Base-by-base conservation (phyloP, 768 basidiomycete genomes). In the Podaxis mareebaensis region DNA sequence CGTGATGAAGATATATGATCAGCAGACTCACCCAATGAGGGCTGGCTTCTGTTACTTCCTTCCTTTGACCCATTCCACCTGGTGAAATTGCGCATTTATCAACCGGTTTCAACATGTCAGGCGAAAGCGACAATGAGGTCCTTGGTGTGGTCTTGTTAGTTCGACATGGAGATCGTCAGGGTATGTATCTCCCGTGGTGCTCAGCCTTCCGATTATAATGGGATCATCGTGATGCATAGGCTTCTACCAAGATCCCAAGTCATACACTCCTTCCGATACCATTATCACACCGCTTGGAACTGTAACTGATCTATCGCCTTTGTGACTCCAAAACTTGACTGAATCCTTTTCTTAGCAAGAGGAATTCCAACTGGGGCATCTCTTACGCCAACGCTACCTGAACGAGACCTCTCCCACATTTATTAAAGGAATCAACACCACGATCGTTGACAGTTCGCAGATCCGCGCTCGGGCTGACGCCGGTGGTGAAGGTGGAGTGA, bases 231-330 rank as follows among this genome's bases (percentile, higher is more conserved):
- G 6, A 44, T 61, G 28, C n/a, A 36, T 3, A 83, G 87, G 86
- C 0, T 90, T 90, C 68, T 90, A 88, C 71, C 89, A 90, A 71
- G 73, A 78, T 68, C 86, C 87, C 7, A 75, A 72, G 2, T 83
- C 83, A 1, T 89, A 90, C 69, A 78, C 80, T 17, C 78, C 86
- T 6, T 82, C 82, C 7, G 72, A 74, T 42, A 89, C 89, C 1
- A 70, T 77, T n/a, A 82, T 90, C 55, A 90, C 89, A 3, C 83
- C 89, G n/a, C 76, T 90, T 26, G 88, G 89, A 57, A 86, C 83
- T 69, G 88, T 89, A 71, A 53, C 77, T 72, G 15, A 59, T 33
- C 72, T 70, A n/a, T 44, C 22, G 3, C n/a, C 38, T 11, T 38
- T 33, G 12, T 17, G 10, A 5, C 33, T 40, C 26, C 26, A 0